phyloP scores from a whole-genome alignment of 345 rosid species.

The Aquilaria malaccensis region DNA sequence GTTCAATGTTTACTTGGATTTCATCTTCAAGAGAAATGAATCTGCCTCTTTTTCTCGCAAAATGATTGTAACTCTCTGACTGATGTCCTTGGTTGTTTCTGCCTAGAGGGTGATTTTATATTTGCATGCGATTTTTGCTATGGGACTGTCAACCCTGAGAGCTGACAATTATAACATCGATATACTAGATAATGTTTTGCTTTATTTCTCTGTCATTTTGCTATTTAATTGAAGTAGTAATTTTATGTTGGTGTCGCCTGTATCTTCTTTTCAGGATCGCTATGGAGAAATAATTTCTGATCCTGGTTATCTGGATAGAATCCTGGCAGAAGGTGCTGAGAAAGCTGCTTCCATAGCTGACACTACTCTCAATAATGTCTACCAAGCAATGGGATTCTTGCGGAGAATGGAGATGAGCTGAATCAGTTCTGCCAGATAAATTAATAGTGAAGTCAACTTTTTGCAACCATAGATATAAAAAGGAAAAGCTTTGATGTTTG shows the following conservation, averaged over 20 bases:
- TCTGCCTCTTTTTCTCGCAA: not conserved
- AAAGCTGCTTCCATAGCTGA: conserved; percentile 61
- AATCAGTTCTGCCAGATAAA: conserved; percentile 7
- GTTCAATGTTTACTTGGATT: conserved; percentile 5
- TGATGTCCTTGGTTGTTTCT: not conserved
- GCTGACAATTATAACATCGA: too few species aligned
- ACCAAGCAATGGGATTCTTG: conserved; percentile 81
- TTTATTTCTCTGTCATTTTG: not conserved
- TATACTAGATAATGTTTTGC: not conserved
- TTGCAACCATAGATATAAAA: conserved; percentile 4
- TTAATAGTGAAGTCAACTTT: conserved; percentile 13
- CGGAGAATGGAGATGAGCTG: conserved; percentile 23
- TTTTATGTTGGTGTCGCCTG: not conserved
- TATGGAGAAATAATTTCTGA: conserved; percentile 67
- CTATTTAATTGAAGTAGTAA: not conserved
- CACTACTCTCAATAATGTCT: conserved; percentile 47
- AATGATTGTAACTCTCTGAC: not conserved
- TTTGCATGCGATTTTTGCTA: too few species aligned
- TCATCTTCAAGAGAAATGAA: not conserved
- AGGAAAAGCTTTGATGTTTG: not conserved
- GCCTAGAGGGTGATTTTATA: too few species aligned
- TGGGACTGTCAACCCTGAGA: too few species aligned
- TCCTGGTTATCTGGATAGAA: conserved; percentile 46
- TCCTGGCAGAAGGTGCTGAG: conserved; percentile 54
- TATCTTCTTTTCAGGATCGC: conserved; percentile 37